phyloP scores from a whole-genome alignment of 139 green algal genomes.

The Zygnema circumcarinatum region DNA sequence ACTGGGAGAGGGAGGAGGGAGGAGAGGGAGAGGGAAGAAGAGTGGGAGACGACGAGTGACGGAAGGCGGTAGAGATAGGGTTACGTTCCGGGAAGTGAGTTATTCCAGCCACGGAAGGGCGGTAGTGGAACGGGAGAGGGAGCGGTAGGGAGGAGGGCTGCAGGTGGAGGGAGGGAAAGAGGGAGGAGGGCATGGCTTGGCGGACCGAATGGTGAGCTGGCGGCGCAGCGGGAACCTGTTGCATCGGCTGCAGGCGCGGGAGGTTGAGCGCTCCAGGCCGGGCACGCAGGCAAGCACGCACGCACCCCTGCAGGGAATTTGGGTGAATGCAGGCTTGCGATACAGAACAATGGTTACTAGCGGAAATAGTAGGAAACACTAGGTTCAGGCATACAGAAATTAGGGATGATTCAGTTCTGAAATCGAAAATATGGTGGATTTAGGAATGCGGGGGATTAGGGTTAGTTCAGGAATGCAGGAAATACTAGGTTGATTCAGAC shows the following conservation, averaged over 20 bases:
- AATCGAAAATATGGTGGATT: background rate
- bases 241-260: constrained; percentile 22
- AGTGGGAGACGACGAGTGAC: background rate
- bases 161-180: background rate
- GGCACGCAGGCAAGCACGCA: constrained; percentile 1
- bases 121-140: too few species aligned
- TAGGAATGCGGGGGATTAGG: background rate
- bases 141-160: too few species aligned
- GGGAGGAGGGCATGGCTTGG: constrained; percentile 11
- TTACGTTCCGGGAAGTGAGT: background rate
- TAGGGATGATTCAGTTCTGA: background rate
- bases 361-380: background rate
- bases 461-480: too few species aligned
- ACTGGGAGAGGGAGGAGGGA: too few species aligned
- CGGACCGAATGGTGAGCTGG: background rate
- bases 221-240: constrained; percentile 36
- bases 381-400: background rate
- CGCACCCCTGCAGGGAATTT: background rate
- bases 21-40: too few species aligned
- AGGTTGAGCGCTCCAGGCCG: constrained; percentile 27
- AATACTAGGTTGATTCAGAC: too few species aligned
- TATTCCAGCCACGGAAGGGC: background rate
- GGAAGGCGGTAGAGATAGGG: background rate
- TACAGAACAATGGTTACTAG: background rate
- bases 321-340: background rate